Evolutionary conservation across 768 basidiomycete genomes (phyloP).

Genomic region (Mycena alexandri): DNA sequence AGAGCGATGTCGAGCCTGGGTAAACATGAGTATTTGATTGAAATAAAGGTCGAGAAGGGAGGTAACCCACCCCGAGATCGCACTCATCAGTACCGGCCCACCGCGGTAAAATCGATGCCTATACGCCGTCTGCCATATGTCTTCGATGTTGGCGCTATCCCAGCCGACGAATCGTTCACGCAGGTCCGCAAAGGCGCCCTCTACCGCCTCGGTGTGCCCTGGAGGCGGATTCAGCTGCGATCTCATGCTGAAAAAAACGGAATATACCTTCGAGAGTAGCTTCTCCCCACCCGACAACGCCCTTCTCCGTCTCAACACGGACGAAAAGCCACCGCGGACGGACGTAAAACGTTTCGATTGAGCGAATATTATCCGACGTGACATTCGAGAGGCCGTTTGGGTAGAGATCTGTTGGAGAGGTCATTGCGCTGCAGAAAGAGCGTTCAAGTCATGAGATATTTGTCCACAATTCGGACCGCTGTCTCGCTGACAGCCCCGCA

Average conservation of each 20-base stretch:
- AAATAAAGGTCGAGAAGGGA: slow-evolving; percentile 41
- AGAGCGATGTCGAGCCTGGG: slow-evolving; percentile 76
- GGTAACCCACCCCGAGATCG: slow-evolving; percentile 14
- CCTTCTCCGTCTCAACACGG: slow-evolving; percentile 73
- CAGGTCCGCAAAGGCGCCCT: slow-evolving; percentile 75
- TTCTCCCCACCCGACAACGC: slow-evolving; percentile 81
- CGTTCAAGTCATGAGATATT: too few species aligned
- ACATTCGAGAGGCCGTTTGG: slow-evolving; percentile 9
- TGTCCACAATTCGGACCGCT: too few species aligned
- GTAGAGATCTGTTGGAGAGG: background rate
- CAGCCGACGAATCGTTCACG: slow-evolving; percentile 68
- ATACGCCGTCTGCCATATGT: slow-evolving; percentile 78
- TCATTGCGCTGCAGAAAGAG: slow-evolving; percentile 1
- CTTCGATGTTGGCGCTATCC: slow-evolving; percentile 76
- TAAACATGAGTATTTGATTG: slow-evolving; percentile 54
- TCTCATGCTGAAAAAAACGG: background rate
- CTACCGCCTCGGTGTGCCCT: slow-evolving; percentile 79
- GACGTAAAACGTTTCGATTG: slow-evolving; percentile 69
- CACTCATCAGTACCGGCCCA: slow-evolving; percentile 71
- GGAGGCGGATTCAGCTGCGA: background rate
- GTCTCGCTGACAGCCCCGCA: too few species aligned
- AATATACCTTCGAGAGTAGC: slow-evolving; percentile 66
- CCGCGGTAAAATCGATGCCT: slow-evolving; percentile 80
- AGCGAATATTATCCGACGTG: slow-evolving; percentile 23
- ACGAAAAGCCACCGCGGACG: slow-evolving; percentile 82